A percentile compares a stretch with the other conserved stretches of the same genome.
These are phyloP conservation scores for Cladochytrium tenue DNA, from an alignment of 371 early-diverging fungal species.

Conservation along the genomic window DNA sequence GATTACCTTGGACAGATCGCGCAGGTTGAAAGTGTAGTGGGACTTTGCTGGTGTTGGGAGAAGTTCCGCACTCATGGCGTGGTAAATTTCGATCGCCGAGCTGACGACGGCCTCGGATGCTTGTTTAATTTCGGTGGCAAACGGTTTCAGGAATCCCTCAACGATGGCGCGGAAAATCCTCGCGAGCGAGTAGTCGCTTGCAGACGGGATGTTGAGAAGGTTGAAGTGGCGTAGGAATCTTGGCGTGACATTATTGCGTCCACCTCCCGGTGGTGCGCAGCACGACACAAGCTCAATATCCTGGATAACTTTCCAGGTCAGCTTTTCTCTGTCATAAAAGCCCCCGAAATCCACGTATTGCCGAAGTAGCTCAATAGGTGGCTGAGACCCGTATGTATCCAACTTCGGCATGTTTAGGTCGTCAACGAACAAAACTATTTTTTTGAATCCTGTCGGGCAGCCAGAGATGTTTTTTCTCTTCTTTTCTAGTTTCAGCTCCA, in stretches of 20 bases:
- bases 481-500: conserved; percentile 55
- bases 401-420: conserved; percentile 56
- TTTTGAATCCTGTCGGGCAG: conserved; percentile 40
- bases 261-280: conserved; percentile 55
- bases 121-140: conserved; percentile 34
- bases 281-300: conserved; percentile 47
- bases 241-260: conserved; percentile 45
- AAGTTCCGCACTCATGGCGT: conserved; percentile 45
- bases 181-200: conserved; percentile 37
- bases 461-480: conserved; percentile 53
- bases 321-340: conserved; percentile 52
- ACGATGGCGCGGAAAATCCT: conserved; percentile 49
- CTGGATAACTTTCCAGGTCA: conserved; percentile 48
- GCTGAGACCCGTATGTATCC: conserved; percentile 57
- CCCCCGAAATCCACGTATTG: conserved; percentile 51
- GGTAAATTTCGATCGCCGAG: conserved; percentile 46
- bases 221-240: conserved; percentile 50
- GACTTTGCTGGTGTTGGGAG: conserved; percentile 55
- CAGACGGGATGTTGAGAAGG: conserved; percentile 44
- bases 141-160: conserved; percentile 51
- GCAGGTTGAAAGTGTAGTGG: conserved; percentile 54
- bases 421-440: conserved; percentile 52
- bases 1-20: conserved; percentile 52
- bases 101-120: conserved; percentile 40
- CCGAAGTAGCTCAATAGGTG: conserved; percentile 49